A percentile compares a stretch with the other conserved stretches of the same genome.
Conservation (phyloP, 2,329 filamentous ascomycete genomes). For the Nigrospora sphaerica region DNA sequence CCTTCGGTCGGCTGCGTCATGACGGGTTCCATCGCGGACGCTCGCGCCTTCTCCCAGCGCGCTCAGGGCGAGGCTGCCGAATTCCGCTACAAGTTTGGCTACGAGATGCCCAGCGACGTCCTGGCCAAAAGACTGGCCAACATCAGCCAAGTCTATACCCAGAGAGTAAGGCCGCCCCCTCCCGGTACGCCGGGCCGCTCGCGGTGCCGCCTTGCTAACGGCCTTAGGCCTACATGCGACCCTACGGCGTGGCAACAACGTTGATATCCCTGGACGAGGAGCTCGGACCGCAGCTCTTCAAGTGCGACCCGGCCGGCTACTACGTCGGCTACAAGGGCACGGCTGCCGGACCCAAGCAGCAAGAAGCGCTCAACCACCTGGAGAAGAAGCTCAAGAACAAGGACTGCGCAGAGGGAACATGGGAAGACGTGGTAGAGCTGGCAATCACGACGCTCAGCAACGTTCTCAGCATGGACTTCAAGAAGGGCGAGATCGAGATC, state of each 20-base stretch:
- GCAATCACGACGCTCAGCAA: conserved; percentile 93
- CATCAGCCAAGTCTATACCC: conserved; percentile 98
- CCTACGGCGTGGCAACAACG: conserved; percentile 90
- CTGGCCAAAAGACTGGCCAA: conserved; percentile 95
- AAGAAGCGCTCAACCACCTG: conserved; percentile 95
- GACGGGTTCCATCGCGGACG: conserved; percentile 97
- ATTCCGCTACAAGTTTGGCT: conserved; percentile 97
- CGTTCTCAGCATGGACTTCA: conserved; percentile 97
- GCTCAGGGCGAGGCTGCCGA: conserved; percentile 94
- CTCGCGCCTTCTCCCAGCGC: conserved; percentile 83
- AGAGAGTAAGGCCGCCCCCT: conserved; percentile 56
- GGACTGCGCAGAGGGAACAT: conserved; percentile 82
- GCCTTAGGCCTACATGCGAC: conserved; percentile 83
- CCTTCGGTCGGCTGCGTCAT: conserved; percentile 96
- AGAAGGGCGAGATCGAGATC: conserved; percentile 98
- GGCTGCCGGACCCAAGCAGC: conserved; percentile 93
- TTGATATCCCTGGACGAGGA: conserved; percentile 92
- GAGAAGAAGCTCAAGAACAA: conserved; percentile 99
- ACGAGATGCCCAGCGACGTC: conserved; percentile 98
- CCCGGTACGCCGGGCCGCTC: not conserved
- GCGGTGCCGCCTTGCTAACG: not conserved
- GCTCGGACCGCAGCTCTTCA: conserved; percentile 90
- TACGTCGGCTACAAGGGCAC: conserved; percentile 98
- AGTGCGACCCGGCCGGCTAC: conserved; percentile 96
- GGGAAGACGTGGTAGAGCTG: conserved; percentile 97